Evolutionary conservation across 768 basidiomycete species (phyloP), one percentile per base, ranked within the genome.

Genomic region (Clavulina sp.): DNA sequence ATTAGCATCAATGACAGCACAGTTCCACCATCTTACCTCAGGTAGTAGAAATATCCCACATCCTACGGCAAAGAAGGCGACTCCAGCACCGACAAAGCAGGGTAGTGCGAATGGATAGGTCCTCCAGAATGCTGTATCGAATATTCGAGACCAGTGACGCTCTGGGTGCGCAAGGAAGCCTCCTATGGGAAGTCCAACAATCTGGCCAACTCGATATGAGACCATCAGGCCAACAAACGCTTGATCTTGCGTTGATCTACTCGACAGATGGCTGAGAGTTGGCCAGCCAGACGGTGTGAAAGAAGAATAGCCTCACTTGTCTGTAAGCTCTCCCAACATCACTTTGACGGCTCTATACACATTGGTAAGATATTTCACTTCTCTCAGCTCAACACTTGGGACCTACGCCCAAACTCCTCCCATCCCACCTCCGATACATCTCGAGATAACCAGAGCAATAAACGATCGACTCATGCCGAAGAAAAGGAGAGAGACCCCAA

Each of bases 381-480:
- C n/a, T n/a, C n/a, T n/a, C n/a, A n/a, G n/a, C 19, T 38, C 19
- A 38, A n/a, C n/a, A n/a, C n/a, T n/a, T n/a, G n/a, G n/a, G n/a
- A 49, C 48, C 7, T 33, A 49, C 48, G 48, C 28, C 28, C 9
- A 49, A 28, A 7, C 16, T 23, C 48, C 48, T 16, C 28, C 24
- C 16, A 49, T 13, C 13, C 26, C 48, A 16, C 48, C 48, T 13
- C 48, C 48, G 16, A 49, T 30, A 33, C 48, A 49, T 7, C 48
- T 7, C 7, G 28, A 30, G 19, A 60, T 21, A 16, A 60, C 49
- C 44, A 59, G 52, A 3, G 43, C 49, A 21, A 26, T 28, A 40
- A 56, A 53, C 18, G 52, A 43, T 43, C 50, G 54, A 19, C 54
- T 59, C n/a, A 60, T 34, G 7, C 59, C 59, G 38, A 60, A 60